These are phyloP conservation scores for Cucurbita argyrosperma DNA, from an alignment of 306 rosid genomes.

Conservation along the genomic window DNA sequence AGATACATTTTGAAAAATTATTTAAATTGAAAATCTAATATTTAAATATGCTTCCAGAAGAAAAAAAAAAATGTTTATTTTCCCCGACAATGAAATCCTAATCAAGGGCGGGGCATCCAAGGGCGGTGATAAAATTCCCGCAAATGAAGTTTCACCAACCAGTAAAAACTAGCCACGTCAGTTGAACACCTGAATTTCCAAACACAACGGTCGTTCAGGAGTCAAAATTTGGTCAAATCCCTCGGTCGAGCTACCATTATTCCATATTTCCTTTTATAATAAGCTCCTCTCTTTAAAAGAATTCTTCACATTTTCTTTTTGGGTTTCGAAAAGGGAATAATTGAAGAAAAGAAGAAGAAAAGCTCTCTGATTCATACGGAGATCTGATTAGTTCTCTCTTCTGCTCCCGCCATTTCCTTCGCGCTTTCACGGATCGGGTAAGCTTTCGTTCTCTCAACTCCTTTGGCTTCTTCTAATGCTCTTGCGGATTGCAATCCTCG, in stretches of 20 bases:
- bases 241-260: not conserved
- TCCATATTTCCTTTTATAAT: not conserved
- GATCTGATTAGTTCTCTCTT: not conserved
- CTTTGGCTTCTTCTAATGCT: not conserved
- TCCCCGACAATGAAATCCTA: not conserved
- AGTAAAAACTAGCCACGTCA: not conserved
- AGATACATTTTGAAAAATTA: no score
- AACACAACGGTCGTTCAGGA: not conserved
- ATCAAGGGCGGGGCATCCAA: not conserved
- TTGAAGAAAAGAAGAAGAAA: not conserved
- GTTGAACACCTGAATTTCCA: not conserved
- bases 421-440: not conserved
- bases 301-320: not conserved
- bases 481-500: not conserved
- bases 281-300: not conserved
- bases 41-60: no score
- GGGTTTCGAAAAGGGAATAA: not conserved
- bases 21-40: no score
- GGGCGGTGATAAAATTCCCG: not conserved
- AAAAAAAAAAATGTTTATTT: no score
- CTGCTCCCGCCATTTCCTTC: constrained; percentile 5
- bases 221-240: not conserved
- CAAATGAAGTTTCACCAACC: not conserved
- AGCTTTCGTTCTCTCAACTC: not conserved
- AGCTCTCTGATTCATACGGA: not conserved